Evolutionary conservation across 2,329 filamentous ascomycete species (phyloP).

Genomic region (Neurospora crassa): DNA sequence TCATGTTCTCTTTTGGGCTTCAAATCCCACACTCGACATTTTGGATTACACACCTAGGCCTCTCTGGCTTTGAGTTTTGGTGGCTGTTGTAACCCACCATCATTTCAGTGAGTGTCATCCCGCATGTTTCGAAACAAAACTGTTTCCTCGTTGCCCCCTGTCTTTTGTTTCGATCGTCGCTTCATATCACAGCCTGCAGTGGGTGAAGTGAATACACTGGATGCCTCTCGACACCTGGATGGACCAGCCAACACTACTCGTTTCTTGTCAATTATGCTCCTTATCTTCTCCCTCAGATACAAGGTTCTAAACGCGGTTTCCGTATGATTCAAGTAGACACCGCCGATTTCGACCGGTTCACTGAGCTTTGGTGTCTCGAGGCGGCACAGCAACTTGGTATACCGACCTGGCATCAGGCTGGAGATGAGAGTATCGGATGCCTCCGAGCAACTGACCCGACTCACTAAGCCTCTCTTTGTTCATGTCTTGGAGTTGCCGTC

Average conservation of each 20-base stretch:
- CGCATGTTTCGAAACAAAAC: neutral
- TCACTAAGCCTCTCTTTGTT: rapidly evolving
- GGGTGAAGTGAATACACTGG: neutral
- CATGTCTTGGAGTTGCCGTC: neutral
- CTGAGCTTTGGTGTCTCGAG: neutral
- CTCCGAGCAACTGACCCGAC: neutral
- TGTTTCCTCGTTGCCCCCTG: neutral
- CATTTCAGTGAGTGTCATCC: neutral
- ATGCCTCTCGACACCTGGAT: neutral
- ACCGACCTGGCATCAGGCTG: neutral
- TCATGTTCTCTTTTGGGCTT: neutral
- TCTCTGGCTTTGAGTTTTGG: neutral
- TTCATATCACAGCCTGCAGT: neutral
- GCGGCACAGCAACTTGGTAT: neutral
- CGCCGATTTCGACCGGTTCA: neutral
- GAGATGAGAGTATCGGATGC: neutral
- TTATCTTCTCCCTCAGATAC: rapidly evolving
- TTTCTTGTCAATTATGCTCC: neutral
- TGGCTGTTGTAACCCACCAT: neutral
- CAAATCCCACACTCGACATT: neutral
- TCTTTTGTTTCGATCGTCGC: neutral
- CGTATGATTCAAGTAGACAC: neutral
- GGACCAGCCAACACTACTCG: too few relatives aligned
- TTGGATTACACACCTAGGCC: neutral
- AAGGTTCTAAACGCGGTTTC: neutral